Conservation (phyloP, 805 yeast species). For the Spathaspora gorwiae region DNA sequence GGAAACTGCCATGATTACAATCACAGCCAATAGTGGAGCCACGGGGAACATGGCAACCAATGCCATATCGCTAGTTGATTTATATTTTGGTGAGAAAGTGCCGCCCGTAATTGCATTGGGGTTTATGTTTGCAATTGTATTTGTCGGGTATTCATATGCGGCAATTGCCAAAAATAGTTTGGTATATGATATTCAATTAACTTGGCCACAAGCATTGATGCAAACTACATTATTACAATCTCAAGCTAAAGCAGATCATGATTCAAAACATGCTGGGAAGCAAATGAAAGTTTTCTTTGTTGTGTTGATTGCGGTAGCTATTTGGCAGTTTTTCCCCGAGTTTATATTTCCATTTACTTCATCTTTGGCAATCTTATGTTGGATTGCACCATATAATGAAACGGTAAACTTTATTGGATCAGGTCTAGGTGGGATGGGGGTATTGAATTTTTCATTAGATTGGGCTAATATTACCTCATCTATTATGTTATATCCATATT, state of each 20-base stretch:
- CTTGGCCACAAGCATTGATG: conserved; percentile 52
- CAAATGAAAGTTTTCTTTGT: conserved; percentile 36
- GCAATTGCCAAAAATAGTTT: conserved; percentile 45
- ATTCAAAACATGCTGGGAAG: conserved; percentile 13
- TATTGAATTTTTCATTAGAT: conserved; percentile 45
- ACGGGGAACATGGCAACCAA: conserved; percentile 49
- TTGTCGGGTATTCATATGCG: conserved; percentile 50
- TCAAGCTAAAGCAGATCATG: conserved; percentile 16
- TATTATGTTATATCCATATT: conserved; percentile 49
- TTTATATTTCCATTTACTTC: conserved; percentile 45
- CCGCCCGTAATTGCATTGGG: conserved; percentile 33
- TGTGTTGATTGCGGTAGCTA: conserved; percentile 29
- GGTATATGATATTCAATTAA: conserved; percentile 44
- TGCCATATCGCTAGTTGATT: conserved; percentile 43
- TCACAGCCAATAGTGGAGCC: conserved; percentile 50
- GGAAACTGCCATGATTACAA: conserved; percentile 49
- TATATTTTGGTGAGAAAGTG: conserved; percentile 37
- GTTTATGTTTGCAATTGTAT: conserved; percentile 50
- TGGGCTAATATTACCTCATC: conserved; percentile 51
- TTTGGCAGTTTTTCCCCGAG: conserved; percentile 50
- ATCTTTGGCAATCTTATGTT: conserved; percentile 46
- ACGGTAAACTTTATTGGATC: conserved; percentile 44
- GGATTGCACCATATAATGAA: conserved; percentile 42
- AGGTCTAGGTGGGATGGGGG: conserved; percentile 52
- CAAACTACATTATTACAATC: conserved; percentile 43